Conservation (phyloP, 106 monocot species). For the Allium fistulosum region DNA sequence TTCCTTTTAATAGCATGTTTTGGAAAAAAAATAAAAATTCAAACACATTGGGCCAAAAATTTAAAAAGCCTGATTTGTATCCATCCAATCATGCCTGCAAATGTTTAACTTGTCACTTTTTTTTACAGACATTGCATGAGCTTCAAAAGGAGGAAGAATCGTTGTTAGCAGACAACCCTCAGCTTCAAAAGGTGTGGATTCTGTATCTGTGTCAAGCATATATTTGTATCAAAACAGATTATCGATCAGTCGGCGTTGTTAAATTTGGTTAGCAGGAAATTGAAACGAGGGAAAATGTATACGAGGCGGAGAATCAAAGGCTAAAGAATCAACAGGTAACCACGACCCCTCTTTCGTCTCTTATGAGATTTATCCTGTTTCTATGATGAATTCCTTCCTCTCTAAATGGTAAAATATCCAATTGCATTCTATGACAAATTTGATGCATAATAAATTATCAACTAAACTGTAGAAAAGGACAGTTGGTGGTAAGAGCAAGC, state of each 20-base stretch:
- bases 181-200: constrained; percentile 1
- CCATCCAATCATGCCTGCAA: no score
- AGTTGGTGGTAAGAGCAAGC: no score
- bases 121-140: constrained; percentile 7
- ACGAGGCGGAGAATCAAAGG: constrained; percentile 6
- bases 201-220: neutral
- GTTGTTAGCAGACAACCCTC: constrained; percentile 3
- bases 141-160: constrained; percentile 8
- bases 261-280: constrained; percentile 1
- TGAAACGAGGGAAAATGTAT: constrained; percentile 3
- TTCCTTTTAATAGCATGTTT: no score
- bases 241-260: neutral
- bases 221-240: neutral
- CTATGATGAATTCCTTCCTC: neutral
- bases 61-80: no score
- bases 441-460: neutral
- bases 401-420: neutral
- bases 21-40: no score
- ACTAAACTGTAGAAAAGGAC: no score
- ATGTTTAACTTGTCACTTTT: neutral
- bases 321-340: constrained; percentile 13
- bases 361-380: constrained; percentile 5
- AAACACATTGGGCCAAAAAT: no score
- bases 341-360: neutral
- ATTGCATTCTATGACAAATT: neutral